Percentiles rank a stretch among this genome's conserved stretches.
phyloP scores from a whole-genome alignment of 2,329 filamentous ascomycete species.

The Lecanosticta acicola region DNA sequence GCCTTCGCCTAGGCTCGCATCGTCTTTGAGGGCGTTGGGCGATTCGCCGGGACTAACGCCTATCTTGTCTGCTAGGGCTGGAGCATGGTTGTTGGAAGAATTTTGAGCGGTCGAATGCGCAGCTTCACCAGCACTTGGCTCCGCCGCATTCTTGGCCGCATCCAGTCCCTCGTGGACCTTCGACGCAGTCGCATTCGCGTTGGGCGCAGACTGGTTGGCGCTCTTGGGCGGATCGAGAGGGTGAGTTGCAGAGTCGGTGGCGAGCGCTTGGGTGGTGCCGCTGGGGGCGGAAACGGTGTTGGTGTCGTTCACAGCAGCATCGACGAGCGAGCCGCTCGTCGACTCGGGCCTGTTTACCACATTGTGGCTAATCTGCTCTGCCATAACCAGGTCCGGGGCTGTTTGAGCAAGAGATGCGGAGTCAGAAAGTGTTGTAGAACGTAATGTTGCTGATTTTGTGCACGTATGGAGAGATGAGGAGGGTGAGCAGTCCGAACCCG shows the following conservation, averaged over 20 bases:
- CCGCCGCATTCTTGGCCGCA: slow-evolving; percentile 20
- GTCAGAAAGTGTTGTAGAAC: slow-evolving; percentile 14
- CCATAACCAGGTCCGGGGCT: slow-evolving; percentile 55
- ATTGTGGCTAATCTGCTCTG: slow-evolving; percentile 65
- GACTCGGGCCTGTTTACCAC: slow-evolving; percentile 67
- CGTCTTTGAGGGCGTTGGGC: slow-evolving; percentile 26
- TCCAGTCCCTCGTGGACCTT: slow-evolving; percentile 10
- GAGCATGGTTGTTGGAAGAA: slow-evolving; percentile 4
- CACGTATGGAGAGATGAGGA: background rate
- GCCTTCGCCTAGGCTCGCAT: slow-evolving; percentile 32
- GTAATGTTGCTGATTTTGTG: slow-evolving; percentile 1
- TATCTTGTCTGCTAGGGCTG: slow-evolving; percentile 8
- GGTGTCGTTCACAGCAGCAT: slow-evolving; percentile 55
- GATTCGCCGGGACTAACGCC: slow-evolving; percentile 9
- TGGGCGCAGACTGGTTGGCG: slow-evolving; percentile 13
- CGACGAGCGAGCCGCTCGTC: slow-evolving; percentile 59
- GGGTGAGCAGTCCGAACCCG: background rate
- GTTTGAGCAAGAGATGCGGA: slow-evolving; percentile 8
- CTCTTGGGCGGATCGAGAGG: slow-evolving; percentile 21
- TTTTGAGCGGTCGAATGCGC: slow-evolving; percentile 11
- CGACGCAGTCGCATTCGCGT: slow-evolving; percentile 6
- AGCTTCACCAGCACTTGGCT: slow-evolving; percentile 32
- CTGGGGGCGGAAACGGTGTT: slow-evolving; percentile 52
- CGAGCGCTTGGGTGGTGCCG: slow-evolving; percentile 28
- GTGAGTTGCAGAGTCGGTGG: slow-evolving; percentile 40